These are phyloP conservation scores for Arabidopsis lyrata DNA, from an alignment of 441 rosid species.

Conservation along the genomic window DNA sequence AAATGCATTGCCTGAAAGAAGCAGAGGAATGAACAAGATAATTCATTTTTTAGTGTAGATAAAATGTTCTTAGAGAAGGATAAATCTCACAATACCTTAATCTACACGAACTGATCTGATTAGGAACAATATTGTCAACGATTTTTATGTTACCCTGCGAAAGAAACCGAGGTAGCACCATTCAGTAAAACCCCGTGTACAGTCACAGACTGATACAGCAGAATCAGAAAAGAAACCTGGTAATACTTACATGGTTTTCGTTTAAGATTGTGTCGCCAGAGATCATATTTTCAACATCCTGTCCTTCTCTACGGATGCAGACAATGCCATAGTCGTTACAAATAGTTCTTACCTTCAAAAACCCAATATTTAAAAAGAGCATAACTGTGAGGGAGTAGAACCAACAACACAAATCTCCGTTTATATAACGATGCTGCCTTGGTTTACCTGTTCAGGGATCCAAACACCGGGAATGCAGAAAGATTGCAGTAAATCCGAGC, in stretches of 20 bases:
- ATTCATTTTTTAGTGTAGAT: background rate
- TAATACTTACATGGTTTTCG: slow-evolving; percentile 55
- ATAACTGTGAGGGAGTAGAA: slow-evolving; percentile 19
- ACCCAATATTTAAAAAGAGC: background rate
- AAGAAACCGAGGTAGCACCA: background rate
- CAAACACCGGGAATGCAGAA: slow-evolving; percentile 80
- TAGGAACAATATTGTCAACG: slow-evolving; percentile 71
- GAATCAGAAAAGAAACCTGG: too few species aligned
- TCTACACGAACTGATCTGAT: slow-evolving; percentile 83
- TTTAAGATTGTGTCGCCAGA: slow-evolving; percentile 57
- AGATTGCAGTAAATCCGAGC: slow-evolving; percentile 90
- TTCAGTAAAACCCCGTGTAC: background rate
- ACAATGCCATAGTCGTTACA: slow-evolving; percentile 81
- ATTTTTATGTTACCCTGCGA: slow-evolving; percentile 62
- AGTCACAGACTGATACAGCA: background rate
- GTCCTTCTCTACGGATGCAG: slow-evolving; percentile 87
- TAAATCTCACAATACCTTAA: slow-evolving; percentile 55
- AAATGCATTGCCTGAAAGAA: slow-evolving; percentile 73
- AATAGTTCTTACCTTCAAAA: slow-evolving; percentile 64
- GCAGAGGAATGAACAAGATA: slow-evolving; percentile 5
- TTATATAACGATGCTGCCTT: slow-evolving; percentile 44
- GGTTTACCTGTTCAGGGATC: slow-evolving; percentile 83
- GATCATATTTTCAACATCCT: slow-evolving; percentile 66
- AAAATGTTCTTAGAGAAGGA: slow-evolving; percentile 19
- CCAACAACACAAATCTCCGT: background rate